Conservation (phyloP, 768 basidiomycete genomes). For the Phylloporus rhodoxanthus region DNA sequence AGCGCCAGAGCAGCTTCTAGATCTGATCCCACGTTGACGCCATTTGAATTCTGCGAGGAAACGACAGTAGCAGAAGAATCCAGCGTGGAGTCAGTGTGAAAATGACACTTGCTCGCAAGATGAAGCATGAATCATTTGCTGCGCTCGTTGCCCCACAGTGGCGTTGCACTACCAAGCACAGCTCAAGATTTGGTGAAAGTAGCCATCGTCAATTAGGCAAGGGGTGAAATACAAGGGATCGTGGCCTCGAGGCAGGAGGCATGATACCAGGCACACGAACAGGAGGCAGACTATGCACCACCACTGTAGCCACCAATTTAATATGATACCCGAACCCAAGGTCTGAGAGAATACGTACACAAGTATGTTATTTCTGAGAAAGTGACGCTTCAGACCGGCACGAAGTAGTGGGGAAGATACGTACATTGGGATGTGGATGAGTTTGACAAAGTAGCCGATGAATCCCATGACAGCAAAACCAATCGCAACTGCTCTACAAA, state of each 20-base stretch:
- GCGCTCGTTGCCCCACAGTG: not conserved
- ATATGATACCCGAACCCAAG: conserved; percentile 17
- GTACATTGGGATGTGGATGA: conserved; percentile 97
- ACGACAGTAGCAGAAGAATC: not conserved
- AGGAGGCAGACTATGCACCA: conserved; percentile 52
- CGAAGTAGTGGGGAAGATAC: conserved; percentile 31
- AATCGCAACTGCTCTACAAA: conserved; percentile 93
- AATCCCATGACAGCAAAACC: conserved; percentile 99
- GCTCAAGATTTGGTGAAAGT: conserved; percentile 1
- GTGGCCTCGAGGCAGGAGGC: conserved; percentile 12
- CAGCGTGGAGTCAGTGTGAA: conserved; percentile 12
- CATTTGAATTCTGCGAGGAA: conserved; percentile 1
- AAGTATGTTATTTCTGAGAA: conserved; percentile 85
- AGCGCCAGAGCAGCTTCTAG: conserved; percentile 20
- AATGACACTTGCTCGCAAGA: not conserved
- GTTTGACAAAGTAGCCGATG: conserved; percentile 97
- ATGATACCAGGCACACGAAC: conserved; percentile 6
- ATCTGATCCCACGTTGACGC: conserved; percentile 7
- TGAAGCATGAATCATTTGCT: conserved; percentile 2
- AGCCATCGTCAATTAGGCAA: conserved; percentile 10
- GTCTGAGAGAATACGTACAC: conserved; percentile 60
- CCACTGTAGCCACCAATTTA: conserved; percentile 43
- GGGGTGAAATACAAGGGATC: conserved; percentile 16
- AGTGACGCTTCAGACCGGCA: conserved; percentile 9
- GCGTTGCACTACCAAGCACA: not conserved